Evolutionary conservation across 805 yeast species (phyloP).

Genomic region (Saccharomycopsis sp.): DNA sequence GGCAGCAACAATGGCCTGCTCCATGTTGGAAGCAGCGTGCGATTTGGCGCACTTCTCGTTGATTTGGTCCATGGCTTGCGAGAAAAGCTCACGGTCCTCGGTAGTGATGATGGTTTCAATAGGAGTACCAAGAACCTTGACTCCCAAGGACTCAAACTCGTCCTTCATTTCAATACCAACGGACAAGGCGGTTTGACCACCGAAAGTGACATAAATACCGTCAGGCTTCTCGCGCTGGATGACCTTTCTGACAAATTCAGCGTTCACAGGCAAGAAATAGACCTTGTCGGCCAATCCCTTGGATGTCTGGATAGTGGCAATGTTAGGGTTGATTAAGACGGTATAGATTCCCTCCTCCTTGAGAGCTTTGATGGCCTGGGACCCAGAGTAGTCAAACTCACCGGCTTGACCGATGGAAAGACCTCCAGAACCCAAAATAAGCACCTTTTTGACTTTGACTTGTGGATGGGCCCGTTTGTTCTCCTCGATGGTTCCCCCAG

Average conservation of each 20-base stretch:
- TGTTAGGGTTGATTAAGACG: slow-evolving; percentile 91
- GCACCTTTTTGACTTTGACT: slow-evolving; percentile 83
- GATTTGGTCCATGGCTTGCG: slow-evolving; percentile 91
- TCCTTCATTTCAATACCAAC: slow-evolving; percentile 96
- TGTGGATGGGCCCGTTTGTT: slow-evolving; percentile 72
- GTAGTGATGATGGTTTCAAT: slow-evolving; percentile 95
- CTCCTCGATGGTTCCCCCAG: slow-evolving; percentile 77
- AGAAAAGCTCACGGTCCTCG: slow-evolving; percentile 95
- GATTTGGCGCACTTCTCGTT: slow-evolving; percentile 94
- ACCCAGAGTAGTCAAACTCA: slow-evolving; percentile 97
- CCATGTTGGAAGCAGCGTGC: slow-evolving; percentile 70
- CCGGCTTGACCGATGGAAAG: slow-evolving; percentile 98
- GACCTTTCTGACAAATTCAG: slow-evolving; percentile 94
- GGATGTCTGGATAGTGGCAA: slow-evolving; percentile 97
- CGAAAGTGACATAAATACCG: slow-evolving; percentile 93
- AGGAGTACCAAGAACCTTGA: slow-evolving; percentile 92
- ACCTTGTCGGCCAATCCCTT: slow-evolving; percentile 97
- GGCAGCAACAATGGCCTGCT: slow-evolving; percentile 82
- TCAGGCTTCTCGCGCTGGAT: slow-evolving; percentile 94
- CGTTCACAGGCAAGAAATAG: slow-evolving; percentile 93
- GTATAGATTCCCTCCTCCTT: slow-evolving; percentile 98
- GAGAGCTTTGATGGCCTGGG: slow-evolving; percentile 97
- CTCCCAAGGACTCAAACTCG: slow-evolving; percentile 87
- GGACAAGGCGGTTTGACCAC: slow-evolving; percentile 96
- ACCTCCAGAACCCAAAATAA: slow-evolving; percentile 97